phyloP scores from a whole-genome alignment of 2,329 filamentous ascomycete genomes.

The Sporothrix phasma region DNA sequence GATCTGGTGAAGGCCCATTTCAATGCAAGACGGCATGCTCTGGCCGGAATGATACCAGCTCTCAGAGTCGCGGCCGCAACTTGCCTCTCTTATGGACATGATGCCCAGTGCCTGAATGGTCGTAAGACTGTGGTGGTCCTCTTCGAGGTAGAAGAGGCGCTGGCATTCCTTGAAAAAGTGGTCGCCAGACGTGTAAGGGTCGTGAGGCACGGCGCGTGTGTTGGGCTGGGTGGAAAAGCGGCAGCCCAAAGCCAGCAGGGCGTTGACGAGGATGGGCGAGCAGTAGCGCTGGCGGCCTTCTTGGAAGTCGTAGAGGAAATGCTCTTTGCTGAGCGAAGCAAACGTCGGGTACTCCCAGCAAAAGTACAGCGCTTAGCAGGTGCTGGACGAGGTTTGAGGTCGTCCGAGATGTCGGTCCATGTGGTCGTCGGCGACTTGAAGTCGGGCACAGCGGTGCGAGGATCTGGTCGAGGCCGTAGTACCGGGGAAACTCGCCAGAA shows the following conservation, averaged over 20 bases:
- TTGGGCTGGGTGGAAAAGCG: constrained; percentile 56
- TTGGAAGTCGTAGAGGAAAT: constrained; percentile 57
- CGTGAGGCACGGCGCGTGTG: constrained; percentile 51
- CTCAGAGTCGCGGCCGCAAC: constrained; percentile 60
- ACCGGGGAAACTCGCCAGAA: constrained; percentile 19
- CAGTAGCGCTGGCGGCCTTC: constrained; percentile 54
- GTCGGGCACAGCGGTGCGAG: constrained; percentile 37
- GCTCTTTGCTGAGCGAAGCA: constrained; percentile 60
- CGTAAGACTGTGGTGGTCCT: constrained; percentile 52
- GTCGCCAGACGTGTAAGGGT: constrained; percentile 58
- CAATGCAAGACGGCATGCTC: constrained; percentile 59
- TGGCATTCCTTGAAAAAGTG: constrained; percentile 64
- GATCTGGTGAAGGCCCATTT: constrained; percentile 57
- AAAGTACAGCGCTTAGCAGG: constrained; percentile 57
- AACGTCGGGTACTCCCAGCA: constrained; percentile 71
- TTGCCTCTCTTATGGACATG: constrained; percentile 66
- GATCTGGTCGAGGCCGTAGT: constrained; percentile 38
- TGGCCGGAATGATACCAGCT: constrained; percentile 65
- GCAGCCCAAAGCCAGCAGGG: constrained; percentile 55
- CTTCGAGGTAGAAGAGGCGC: constrained; percentile 47
- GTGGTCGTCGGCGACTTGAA: constrained; percentile 33
- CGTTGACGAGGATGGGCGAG: constrained; percentile 56
- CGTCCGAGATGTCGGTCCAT: constrained; percentile 54
- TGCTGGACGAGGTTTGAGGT: constrained; percentile 51
- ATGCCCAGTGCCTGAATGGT: constrained; percentile 67